phyloP scores from a whole-genome alignment of 805 yeast species.

The Dipodascopsis tothii region DNA sequence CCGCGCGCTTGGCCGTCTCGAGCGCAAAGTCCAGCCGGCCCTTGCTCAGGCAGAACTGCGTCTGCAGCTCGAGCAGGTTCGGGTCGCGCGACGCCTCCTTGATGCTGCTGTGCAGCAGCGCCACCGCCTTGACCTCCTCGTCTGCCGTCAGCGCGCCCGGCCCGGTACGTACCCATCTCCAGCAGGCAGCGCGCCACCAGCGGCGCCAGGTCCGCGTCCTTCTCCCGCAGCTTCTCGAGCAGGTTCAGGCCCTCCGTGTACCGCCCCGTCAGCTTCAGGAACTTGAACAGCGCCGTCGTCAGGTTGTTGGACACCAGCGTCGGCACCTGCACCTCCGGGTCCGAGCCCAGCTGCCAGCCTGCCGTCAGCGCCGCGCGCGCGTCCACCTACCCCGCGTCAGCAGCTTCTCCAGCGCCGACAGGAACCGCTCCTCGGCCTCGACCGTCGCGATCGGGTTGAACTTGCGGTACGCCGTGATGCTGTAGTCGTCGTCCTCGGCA shows the following conservation, averaged over 20 bases:
- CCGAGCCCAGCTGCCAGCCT: slow-evolving; percentile 50
- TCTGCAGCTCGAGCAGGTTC: slow-evolving; percentile 52
- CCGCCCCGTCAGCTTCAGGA: slow-evolving; percentile 56
- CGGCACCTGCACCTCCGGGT: slow-evolving; percentile 62
- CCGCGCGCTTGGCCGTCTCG: slow-evolving; percentile 51
- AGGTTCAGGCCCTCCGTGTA: slow-evolving; percentile 56
- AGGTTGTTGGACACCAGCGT: slow-evolving; percentile 57
- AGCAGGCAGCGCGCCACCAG: slow-evolving; percentile 35
- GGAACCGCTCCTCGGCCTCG: slow-evolving; percentile 45
- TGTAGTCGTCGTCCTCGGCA: slow-evolving; percentile 69
- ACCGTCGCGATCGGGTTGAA: slow-evolving; percentile 61
- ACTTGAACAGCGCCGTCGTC: slow-evolving; percentile 64
- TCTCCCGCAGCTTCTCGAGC: slow-evolving; percentile 43
- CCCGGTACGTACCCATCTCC: slow-evolving; percentile 14
- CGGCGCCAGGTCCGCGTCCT: slow-evolving; percentile 49
- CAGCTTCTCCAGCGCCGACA: slow-evolving; percentile 57
- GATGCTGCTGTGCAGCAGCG: slow-evolving; percentile 37
- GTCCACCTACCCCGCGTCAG: slow-evolving; percentile 49
- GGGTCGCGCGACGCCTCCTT: slow-evolving; percentile 47
- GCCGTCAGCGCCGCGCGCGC: background rate
- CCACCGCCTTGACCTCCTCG: slow-evolving; percentile 44
- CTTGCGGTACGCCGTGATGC: slow-evolving; percentile 75
- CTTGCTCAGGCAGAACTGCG: slow-evolving; percentile 53
- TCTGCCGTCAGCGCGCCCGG: slow-evolving; percentile 26
- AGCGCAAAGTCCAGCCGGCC: slow-evolving; percentile 49